Evolutionary conservation across 352 stramenopile genomes (phyloP), one percentile per base, ranked within the genome.

Genomic region (Phytophthora megakarya): DNA sequence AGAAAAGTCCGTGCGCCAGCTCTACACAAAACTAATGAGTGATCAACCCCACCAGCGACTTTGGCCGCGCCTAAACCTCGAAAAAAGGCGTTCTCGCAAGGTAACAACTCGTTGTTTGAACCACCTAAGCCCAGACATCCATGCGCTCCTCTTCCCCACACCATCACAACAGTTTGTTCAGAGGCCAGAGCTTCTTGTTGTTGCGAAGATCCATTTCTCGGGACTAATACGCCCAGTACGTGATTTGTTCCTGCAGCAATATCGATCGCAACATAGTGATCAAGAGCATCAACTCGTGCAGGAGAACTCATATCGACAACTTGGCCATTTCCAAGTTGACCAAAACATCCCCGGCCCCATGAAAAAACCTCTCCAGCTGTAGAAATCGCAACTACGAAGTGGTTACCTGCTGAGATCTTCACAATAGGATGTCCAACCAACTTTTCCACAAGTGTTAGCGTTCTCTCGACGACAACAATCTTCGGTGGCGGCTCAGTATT

Each of bases 121-220:
- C 81, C 79, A 13, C 84, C 86, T 5, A 92, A 59, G 8, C 86
- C 86, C 15, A 94, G 68, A n/a, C 77, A 81, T 0, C 83, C 86
- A 9, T 70, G 54, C 1, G 35, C 38, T 7, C 70, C 65, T 30
- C 59, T 50, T 1, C 86, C 83, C 81, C 85, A 94, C 0, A 70
- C 42, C 45, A 84, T 76, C 12, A 89, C 76, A 23, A 88, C 39
- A 8, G 61, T 67, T 38, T 73, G 89, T 3, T 72, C 68, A 1
- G 44, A 59, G 3, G 55, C 16, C 19, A 56, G 26, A 30, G 22
- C 51, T 30, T 65, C 43, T 26, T 49, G 26, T 15, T 40, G 42
- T 35, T 11, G 30, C 30, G 13, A 28, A n/a, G 1, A 30, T 10
- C 25, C 23, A 5, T 40, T 33, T 25, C 23, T 73, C 44, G 50